Base-by-base conservation (phyloP, 2,329 filamentous ascomycete species). In the Colletotrichum cuscutae region DNA sequence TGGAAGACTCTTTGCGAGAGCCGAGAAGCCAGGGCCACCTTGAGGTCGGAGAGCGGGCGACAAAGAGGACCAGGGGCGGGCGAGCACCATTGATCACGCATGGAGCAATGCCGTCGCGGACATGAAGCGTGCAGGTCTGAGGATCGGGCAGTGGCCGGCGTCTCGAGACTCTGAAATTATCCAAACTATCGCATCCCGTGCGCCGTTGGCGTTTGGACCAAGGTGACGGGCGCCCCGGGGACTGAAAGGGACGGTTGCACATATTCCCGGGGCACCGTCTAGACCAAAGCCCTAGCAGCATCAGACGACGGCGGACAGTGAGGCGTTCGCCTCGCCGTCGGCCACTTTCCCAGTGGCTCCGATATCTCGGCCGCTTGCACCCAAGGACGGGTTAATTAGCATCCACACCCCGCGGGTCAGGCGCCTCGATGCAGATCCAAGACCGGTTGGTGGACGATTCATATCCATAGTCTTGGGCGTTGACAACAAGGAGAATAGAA, bases 41-140 rank as follows among this genome's bases (percentile, higher is more conserved):
- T 58, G 37, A 46, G 49, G 64, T 32, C 22, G 35, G 30, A 28
- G 32, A 60, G 26, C 30, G 37, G 24, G 42, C 12, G 32, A 54
- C 22, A 46, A 56, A 63, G 63, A 59, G 54, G 62, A 35, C 54
- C 62, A 66, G 32, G 54, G 42, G 68, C 46, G 42, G 46, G 46
- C 35, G 35, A 37, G 61, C 26, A 37, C 42, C 71, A 71, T 71
- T 73, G 70, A 60, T 73, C 71, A 61, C 64, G 71, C 66, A 37
- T 54, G 22, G 54, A 57, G 66, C 61, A 58, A 53, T 52, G 26
- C 32, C 61, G 61, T 26, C 49, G 46, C 49, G 32, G 63, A 62
- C 60, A 68, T 63, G 70, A 69, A 60, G 70, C 70, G 53, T 63
- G 57, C 57, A 53, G 70, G 68, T 73, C 63, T 57, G 71, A 72